phyloP scores from a whole-genome alignment of 257 asterid genomes.

The Forsythia viridissima region DNA sequence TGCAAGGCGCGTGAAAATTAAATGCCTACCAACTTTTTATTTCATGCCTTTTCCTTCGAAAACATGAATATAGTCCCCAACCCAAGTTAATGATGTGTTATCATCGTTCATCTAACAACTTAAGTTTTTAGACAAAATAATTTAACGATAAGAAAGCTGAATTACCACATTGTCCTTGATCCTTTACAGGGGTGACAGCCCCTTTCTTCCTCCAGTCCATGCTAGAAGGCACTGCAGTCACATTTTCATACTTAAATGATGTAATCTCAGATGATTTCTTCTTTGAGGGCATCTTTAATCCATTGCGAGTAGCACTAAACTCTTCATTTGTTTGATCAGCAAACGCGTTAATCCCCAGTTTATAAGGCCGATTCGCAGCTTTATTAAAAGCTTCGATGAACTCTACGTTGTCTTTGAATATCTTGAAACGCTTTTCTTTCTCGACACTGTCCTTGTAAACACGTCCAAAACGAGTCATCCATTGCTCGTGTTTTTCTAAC shows the following conservation, averaged over 20 bases:
- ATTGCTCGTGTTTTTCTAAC: constrained; percentile 29
- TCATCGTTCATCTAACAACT: not conserved
- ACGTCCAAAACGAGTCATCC: constrained; percentile 16
- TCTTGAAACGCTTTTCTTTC: constrained; percentile 16
- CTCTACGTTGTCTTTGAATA: constrained; percentile 23
- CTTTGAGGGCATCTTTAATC: constrained; percentile 6
- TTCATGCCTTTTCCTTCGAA: no score
- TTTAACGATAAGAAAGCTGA: not conserved
- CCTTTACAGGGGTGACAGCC: constrained; percentile 55
- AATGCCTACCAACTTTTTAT: no score
- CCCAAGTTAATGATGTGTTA: no score
- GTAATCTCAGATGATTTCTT: not conserved
- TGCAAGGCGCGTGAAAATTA: no score
- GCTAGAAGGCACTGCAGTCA: constrained; percentile 26
- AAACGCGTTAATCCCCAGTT: constrained; percentile 28
- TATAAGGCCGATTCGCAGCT: constrained; percentile 12
- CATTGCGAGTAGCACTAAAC: constrained; percentile 19
- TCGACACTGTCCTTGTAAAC: constrained; percentile 10
- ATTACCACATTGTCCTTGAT: constrained; percentile 70
- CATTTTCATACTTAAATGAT: constrained; percentile 26
- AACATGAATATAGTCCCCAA: no score
- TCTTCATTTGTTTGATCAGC: constrained; percentile 30
- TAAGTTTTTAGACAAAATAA: not conserved
- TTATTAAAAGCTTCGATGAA: constrained; percentile 22
- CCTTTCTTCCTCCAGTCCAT: constrained; percentile 60